Evolutionary conservation across 495 filamentous ascomycete species (phyloP), one percentile per base, ranked within the genome.

Genomic region (Penicillium roqueforti): DNA sequence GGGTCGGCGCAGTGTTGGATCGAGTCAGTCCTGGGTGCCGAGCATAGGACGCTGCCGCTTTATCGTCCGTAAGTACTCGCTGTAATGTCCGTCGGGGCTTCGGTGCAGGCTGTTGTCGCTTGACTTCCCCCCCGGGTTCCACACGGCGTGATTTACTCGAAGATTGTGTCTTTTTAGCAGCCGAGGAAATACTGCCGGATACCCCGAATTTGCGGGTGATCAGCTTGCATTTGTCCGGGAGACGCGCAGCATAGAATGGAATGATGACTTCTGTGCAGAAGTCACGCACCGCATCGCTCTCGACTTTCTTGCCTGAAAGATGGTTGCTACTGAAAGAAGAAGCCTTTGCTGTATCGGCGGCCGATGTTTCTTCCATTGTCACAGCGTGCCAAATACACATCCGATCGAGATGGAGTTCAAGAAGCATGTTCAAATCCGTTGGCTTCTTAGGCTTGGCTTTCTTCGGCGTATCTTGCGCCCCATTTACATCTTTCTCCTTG

Each of bases 341-440:
- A 25, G 69, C 42, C 46, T 71, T 70, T 22, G 62, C 54, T 28
- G 68, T 61, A 22, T 73, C 68, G 13, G 63, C 55, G 14, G 67
- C 56, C 20, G 53, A 52, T 0, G 76, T 68, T 56, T 85, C 81
- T 34, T 80, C 78, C 29, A 78, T 65, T 23, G 75, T 74, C 41
- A 80, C 82, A n/a, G 91, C 89, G 62, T 96, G 91, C 95, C 95
- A 98, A 36, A 98, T 98, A 65, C 91, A 95, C 20, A 98, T 76
- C 31, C 91, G 83, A 66, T 98, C 95, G 10, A 95, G 80, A 45
- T 95, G 84, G 4, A 95, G 72, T 60, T 97, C 92, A 7, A 98
- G 76, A 19, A 91, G 77, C 1, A 85, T 68, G 23, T 74, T 72
- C 16, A 87, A 66, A 63, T 88, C 78, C 52, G 80, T 80, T 0